Conservation (phyloP, 495 filamentous ascomycete species). For the Elaphomyces granulatus region DNA sequence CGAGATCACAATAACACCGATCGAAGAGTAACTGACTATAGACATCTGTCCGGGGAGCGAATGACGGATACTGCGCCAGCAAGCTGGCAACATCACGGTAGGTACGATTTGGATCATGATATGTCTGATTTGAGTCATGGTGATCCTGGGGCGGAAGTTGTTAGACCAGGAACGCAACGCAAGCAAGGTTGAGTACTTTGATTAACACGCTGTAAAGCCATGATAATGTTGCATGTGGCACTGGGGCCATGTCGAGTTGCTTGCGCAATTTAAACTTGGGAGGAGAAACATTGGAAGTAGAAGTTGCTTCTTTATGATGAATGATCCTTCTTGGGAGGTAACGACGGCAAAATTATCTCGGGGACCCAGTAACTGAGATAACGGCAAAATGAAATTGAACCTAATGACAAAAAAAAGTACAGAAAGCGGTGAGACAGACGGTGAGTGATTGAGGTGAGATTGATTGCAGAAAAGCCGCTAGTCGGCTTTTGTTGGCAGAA, state of each 20-base stretch:
- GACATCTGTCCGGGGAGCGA: slow-evolving; percentile 86
- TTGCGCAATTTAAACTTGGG: too few species aligned
- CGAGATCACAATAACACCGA: neutral
- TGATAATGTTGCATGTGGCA: slow-evolving; percentile 76
- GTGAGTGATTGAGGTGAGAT: too few species aligned
- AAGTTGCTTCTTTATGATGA: too few species aligned
- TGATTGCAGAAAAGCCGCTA: too few species aligned
- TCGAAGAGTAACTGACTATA: slow-evolving; percentile 79
- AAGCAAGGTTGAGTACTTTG: slow-evolving; percentile 38
- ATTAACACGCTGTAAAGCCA: slow-evolving; percentile 89
- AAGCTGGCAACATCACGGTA: slow-evolving; percentile 81
- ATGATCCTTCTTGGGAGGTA: too few species aligned
- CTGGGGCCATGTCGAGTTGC: slow-evolving; percentile 45
- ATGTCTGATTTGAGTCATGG: slow-evolving; percentile 76
- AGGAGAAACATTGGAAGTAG: too few species aligned
- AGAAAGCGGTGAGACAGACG: too few species aligned
- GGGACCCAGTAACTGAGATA: too few species aligned
- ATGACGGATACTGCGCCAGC: slow-evolving; percentile 66
- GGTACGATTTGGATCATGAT: slow-evolving; percentile 78
- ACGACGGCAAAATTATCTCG: too few species aligned
- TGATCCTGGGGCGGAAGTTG: slow-evolving; percentile 53
- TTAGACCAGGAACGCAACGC: neutral
- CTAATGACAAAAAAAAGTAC: too few species aligned
- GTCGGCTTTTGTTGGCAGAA: too few species aligned
- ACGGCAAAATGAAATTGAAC: too few species aligned